Evolutionary conservation across 345 rosid genomes (phyloP).

Genomic region (Sisymbrium altissimum): DNA sequence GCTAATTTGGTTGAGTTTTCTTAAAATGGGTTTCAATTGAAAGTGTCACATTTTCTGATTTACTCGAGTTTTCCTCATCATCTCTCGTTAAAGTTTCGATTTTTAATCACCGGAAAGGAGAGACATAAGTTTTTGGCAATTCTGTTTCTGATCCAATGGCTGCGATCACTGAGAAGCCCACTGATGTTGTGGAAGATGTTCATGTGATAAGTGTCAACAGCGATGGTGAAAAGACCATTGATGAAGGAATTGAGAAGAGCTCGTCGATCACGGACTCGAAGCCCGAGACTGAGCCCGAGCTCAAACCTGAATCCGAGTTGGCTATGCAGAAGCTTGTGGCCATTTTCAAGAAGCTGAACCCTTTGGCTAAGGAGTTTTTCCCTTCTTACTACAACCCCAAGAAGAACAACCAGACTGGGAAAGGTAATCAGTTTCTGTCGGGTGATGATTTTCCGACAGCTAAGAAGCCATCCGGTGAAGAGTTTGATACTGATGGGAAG

Average conservation of each 20-base stretch:
- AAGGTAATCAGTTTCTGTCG: slow-evolving; percentile 29
- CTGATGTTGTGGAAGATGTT: slow-evolving; percentile 38
- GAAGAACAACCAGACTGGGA: slow-evolving; percentile 30
- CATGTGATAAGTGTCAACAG: slow-evolving; percentile 32
- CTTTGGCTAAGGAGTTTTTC: slow-evolving; percentile 77
- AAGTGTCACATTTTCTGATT: slow-evolving; percentile 23
- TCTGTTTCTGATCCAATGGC: slow-evolving; percentile 53
- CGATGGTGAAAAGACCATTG: slow-evolving; percentile 18
- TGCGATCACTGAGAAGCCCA: slow-evolving; percentile 54
- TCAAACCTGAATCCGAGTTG: slow-evolving; percentile 56
- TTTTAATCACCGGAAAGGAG: not conserved
- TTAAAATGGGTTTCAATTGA: slow-evolving; percentile 17
- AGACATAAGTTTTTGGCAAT: not conserved
- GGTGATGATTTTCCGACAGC: slow-evolving; percentile 33
- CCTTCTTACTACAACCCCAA: slow-evolving; percentile 51
- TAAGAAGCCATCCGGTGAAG: slow-evolving; percentile 33
- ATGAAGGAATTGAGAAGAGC: slow-evolving; percentile 13
- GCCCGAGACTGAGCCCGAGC: slow-evolving; percentile 40
- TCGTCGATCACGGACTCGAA: slow-evolving; percentile 38
- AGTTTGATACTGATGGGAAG: slow-evolving; percentile 28
- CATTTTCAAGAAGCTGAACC: slow-evolving; percentile 81
- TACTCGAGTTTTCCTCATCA: not conserved
- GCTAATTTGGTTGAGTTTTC: not conserved
- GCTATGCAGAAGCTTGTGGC: slow-evolving; percentile 69
- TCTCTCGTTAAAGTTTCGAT: not conserved